Evolutionary conservation across 1,284 basidiomycete species (phyloP).

Genomic region (Salmacisia buchloeana): DNA sequence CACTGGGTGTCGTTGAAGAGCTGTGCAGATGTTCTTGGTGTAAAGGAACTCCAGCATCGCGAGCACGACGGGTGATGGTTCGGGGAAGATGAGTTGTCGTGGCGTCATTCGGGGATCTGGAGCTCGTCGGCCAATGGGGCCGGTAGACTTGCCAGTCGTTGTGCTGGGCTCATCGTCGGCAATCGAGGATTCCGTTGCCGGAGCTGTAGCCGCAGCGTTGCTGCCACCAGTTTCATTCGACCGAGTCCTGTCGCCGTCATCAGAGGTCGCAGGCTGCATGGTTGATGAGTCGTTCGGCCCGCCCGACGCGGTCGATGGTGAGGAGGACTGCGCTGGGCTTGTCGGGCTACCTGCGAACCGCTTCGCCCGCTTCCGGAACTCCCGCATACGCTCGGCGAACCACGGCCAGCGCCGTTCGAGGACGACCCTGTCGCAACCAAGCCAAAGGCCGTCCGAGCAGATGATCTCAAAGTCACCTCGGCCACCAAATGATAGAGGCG

Average conservation of each 20-base stretch:
- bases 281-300: no score
- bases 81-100: conserved; percentile 71
- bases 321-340: no score
- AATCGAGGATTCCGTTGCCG: background rate
- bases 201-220: background rate
- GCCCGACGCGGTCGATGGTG: no score
- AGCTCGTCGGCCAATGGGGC: conserved; percentile 23
- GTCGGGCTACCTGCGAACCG: background rate
- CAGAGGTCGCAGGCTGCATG: no score
- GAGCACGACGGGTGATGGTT: conserved; percentile 79
- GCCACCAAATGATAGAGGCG: conserved; percentile 20
- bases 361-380: conserved; percentile 29
- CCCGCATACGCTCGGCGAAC: conserved; percentile 67
- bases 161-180: background rate
- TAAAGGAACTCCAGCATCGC: conserved; percentile 91
- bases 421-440: conserved; percentile 73
- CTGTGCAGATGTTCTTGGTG: conserved; percentile 73
- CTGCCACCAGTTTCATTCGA: background rate
- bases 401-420: conserved; percentile 86
- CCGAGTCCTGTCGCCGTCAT: no score
- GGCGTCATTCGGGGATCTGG: conserved; percentile 70
- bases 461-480: conserved; percentile 75
- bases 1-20: conserved; percentile 80
- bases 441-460: conserved; percentile 77
- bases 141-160: background rate